Evolutionary conservation across 768 basidiomycete genomes (phyloP), one percentile per base, ranked within the genome.

Genomic region (Pleurotus eryngii): DNA sequence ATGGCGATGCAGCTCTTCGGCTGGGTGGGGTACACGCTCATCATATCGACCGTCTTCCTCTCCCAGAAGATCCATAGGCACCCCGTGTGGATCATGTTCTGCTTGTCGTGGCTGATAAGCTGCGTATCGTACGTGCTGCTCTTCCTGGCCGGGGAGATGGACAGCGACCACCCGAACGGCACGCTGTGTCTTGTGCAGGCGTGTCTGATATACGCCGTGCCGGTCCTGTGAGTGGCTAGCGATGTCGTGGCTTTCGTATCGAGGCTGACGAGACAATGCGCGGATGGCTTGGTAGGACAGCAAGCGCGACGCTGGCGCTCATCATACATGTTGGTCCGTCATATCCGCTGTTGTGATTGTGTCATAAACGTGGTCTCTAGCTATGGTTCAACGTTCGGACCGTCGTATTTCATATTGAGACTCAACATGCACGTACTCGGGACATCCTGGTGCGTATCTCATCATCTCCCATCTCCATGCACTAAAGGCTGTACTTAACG

Each of bases 91-190:
- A 45, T 42, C 8, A 55, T 37, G 48, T 57, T 60, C 24, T 60
- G 59, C 22, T 42, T 60, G 42, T 38, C 56, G 8, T 60, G 59
- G 59, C 22, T 57, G 20, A 43, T 60, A n/a, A 57, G 56, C 18
- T 57, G 48, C 40, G 45, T 60, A 7, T 57, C 59, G 26, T 57
- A 53, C 27, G 55, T 49, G 14, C 48, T 60, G 12, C 43, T 57
- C 12, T 60, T 60, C 30, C 46, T 60, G 18, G 47, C 49, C 3
- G 49, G 49, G 20, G 56, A 60, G 30, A 45, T 45, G 18, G 43
- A 39, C 42, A 38, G 37, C 37, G 9, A 42, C 15, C 14, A 46
- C 4, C 56, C 59, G 8, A 42, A 24, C 8, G 42, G 46, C 37
- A 43, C 22, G 17, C 37, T 60, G n/a, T 60, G 59, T 46, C 49